These are phyloP conservation scores for Apodospora peruviana DNA, from an alignment of 495 filamentous ascomycete genomes.

Conservation along the genomic window DNA sequence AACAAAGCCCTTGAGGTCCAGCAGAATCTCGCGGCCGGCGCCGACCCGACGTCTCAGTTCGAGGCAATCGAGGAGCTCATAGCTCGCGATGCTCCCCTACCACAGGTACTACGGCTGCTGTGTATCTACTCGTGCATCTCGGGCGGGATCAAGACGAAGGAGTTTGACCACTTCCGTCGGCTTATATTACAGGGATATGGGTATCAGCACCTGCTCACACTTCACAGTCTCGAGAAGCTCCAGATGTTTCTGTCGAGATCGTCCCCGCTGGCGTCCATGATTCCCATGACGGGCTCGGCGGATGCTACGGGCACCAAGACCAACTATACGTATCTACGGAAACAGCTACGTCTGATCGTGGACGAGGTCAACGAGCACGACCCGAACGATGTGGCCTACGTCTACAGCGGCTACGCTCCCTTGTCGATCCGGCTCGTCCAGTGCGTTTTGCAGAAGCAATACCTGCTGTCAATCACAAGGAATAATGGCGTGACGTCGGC, in stretches of 20 bases:
- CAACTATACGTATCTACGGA: conserved; percentile 83
- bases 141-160: conserved; percentile 78
- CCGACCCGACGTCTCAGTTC: conserved; percentile 82
- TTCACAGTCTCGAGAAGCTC: conserved; percentile 85
- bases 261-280: conserved; percentile 64
- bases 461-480: conserved; percentile 63
- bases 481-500: conserved; percentile 45
- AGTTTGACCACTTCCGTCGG: conserved; percentile 83
- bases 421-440: conserved; percentile 93
- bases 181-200: conserved; percentile 90
- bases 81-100: conserved; percentile 71
- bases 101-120: conserved; percentile 73
- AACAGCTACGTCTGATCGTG: conserved; percentile 79
- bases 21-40: conserved; percentile 88
- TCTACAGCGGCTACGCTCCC: conserved; percentile 95
- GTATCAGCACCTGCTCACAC: conserved; percentile 86
- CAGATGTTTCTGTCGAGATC: conserved; percentile 70
- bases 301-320: conserved; percentile 63
- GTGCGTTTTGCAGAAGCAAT: conserved; percentile 85
- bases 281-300: conserved; percentile 55
- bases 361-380: conserved; percentile 96
- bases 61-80: conserved; percentile 91
- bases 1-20: conserved; percentile 85
- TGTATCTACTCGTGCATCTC: conserved; percentile 88
- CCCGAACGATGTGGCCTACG: conserved; percentile 94